Evolutionary conservation across 495 filamentous ascomycete species (phyloP).

Genomic region (Hypoxylon rickii): DNA sequence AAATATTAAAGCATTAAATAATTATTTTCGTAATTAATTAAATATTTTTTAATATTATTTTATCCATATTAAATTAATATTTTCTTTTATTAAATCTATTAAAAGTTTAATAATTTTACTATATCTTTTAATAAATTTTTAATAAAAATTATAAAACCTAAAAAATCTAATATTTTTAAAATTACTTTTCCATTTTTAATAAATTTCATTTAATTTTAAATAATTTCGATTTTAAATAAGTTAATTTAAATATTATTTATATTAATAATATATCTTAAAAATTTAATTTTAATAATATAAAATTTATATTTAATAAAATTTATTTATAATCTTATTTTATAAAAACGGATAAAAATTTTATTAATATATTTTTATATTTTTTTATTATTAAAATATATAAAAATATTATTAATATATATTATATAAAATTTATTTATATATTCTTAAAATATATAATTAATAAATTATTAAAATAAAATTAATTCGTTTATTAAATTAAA

Average conservation of each 20-base stretch:
- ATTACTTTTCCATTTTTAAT: neutral
- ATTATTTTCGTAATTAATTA: too few species aligned
- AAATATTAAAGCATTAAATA: too few species aligned
- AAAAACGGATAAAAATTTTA: neutral
- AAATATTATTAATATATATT: neutral
- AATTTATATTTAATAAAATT: neutral
- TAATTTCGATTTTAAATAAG: neutral
- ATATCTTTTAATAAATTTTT: neutral
- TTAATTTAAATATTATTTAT: neutral
- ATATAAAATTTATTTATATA: neutral
- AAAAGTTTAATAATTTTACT: neutral
- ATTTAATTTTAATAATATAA: neutral
- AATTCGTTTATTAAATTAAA: neutral
- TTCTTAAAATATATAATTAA: neutral
- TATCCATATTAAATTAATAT: too few species aligned
- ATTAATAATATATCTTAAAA: neutral
- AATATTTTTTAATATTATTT: too few species aligned
- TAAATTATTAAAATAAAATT: neutral
- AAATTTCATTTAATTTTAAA: neutral
- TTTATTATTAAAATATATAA: neutral
- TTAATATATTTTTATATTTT: neutral
- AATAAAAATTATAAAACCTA: neutral
- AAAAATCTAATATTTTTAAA: neutral
- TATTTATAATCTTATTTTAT: neutral
- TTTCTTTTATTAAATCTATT: neutral